These are phyloP conservation scores for Aspergillus glaucus DNA, from an alignment of 2,329 filamentous ascomycete species.

Conservation along the genomic window DNA sequence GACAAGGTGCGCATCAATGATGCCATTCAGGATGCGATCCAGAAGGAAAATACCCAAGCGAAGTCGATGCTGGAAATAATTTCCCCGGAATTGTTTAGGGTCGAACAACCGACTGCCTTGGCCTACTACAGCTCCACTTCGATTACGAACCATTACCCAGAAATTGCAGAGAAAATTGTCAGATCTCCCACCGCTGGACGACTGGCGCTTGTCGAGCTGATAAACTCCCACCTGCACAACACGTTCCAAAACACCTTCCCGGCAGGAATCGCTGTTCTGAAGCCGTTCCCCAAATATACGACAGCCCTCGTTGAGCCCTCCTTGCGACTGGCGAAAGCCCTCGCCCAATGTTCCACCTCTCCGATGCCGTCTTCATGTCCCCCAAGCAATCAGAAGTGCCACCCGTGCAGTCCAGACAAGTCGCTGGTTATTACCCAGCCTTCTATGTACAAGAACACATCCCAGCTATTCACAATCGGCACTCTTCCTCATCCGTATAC, in stretches of 20 bases:
- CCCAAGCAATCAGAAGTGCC: slow-evolving; percentile 70
- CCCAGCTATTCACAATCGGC: slow-evolving; percentile 71
- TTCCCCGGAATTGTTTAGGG: slow-evolving; percentile 53
- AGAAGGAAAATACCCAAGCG: slow-evolving; percentile 49
- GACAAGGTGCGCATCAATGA: slow-evolving; percentile 57
- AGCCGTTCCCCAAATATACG: slow-evolving; percentile 70
- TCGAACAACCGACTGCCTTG: slow-evolving; percentile 63
- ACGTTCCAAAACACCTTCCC: slow-evolving; percentile 77
- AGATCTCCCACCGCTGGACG: slow-evolving; percentile 57
- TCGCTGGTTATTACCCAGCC: slow-evolving; percentile 63
- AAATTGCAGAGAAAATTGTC: slow-evolving; percentile 58
- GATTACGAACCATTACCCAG: slow-evolving; percentile 60
- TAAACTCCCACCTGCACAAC: slow-evolving; percentile 77
- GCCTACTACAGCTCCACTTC: slow-evolving; percentile 67
- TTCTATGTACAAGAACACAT: slow-evolving; percentile 63
- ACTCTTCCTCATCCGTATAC: slow-evolving; percentile 91
- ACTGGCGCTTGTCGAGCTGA: slow-evolving; percentile 61
- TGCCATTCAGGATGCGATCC: slow-evolving; percentile 56
- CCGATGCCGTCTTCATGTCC: slow-evolving; percentile 74
- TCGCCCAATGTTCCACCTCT: slow-evolving; percentile 67
- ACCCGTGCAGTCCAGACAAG: slow-evolving; percentile 61
- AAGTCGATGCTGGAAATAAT: slow-evolving; percentile 60
- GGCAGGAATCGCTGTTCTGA: slow-evolving; percentile 71
- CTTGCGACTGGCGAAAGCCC: slow-evolving; percentile 64
- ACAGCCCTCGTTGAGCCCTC: slow-evolving; percentile 65